A percentile compares a stretch with the other conserved stretches of the same genome.
These are phyloP conservation scores for Pseudocercospora musae DNA, from an alignment of 2,329 filamentous ascomycete genomes.

Conservation along the genomic window DNA sequence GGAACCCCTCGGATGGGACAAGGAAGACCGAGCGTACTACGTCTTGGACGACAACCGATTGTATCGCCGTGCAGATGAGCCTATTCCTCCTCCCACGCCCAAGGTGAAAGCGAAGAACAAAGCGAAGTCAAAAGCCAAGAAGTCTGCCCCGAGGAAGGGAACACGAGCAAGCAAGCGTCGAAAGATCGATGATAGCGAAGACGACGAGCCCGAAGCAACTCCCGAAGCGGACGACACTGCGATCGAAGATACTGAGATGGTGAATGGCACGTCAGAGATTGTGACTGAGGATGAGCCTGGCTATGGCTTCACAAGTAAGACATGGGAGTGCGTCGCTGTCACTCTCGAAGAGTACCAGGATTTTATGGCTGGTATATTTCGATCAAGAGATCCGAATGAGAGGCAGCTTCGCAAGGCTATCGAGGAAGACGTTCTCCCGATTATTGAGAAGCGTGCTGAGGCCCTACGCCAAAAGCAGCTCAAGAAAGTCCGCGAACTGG, in stretches of 20 bases:
- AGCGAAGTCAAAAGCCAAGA: constrained; percentile 53
- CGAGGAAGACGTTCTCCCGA: constrained; percentile 73
- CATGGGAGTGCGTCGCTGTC: constrained; percentile 88
- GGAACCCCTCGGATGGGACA: constrained; percentile 84
- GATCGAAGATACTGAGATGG: constrained; percentile 39
- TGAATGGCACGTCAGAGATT: constrained; percentile 30
- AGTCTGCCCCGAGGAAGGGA: constrained; percentile 54
- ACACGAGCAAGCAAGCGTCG: constrained; percentile 68
- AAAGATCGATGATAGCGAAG: constrained; percentile 52
- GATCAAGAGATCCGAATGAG: constrained; percentile 79
- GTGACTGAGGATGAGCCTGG: constrained; percentile 39
- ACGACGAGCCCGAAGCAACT: constrained; percentile 43
- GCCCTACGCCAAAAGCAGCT: constrained; percentile 66
- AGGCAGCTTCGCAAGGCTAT: constrained; percentile 71
- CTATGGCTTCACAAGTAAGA: constrained; percentile 66
- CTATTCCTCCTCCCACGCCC: constrained; percentile 52
- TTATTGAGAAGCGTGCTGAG: constrained; percentile 73
- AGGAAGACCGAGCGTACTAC: constrained; percentile 80
- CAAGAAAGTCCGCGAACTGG: constrained; percentile 75
- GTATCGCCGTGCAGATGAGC: constrained; percentile 80
- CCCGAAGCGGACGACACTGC: constrained; percentile 41
- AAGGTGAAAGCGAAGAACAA: constrained; percentile 56
- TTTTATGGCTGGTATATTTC: constrained; percentile 68
- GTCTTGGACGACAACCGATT: constrained; percentile 91
- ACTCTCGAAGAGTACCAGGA: constrained; percentile 71